Evolutionary conservation across 2,329 filamentous ascomycete genomes (phyloP), one percentile per base, ranked within the genome.

Genomic region (Nemania sp.): DNA sequence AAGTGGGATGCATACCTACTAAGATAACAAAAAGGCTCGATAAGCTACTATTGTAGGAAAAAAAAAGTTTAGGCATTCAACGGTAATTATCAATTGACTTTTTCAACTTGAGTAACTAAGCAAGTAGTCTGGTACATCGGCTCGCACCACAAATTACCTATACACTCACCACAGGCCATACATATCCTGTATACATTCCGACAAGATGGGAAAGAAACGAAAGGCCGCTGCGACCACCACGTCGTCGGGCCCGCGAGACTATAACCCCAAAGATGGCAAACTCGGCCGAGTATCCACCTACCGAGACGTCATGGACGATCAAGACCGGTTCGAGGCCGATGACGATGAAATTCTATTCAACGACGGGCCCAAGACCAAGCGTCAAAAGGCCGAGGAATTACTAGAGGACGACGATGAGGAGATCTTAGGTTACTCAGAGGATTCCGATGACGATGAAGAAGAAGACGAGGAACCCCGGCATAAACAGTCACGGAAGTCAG

Each of bases 301-400:
- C 79, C 90, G 95, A 80, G 93, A 97, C 80, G 91, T 99, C 74
- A 93, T 94, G 72, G 91, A 98, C 79, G 97, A 94, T 1, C 93
- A 97, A 79, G 96, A 99, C 79, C 93, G 97, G 78, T 97, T 97
- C 79, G 93, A 95, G 76, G 85, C 94, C 67, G 91, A 94, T 71
- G 89, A 92, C 72, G 96, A 99, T 80, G 91, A 93, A 77, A 90
- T 99, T 70, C 81, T 95, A 75, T 86, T 99, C 43, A 93, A 97
- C 32, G 93, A 97, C 73, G 91, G 87, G 38, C 93, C 91, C 15
- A 87, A 89, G 45, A 89, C 90, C 32, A 98, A 98, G 83, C 89
- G 93, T 72, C 86, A 90, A 76, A 89, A 91, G 74, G 91, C 89
- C 73, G 81, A 86, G 66, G 85, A 89, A 65, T 27, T 70, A 5